A percentile compares a stretch with the other conserved stretches of the same genome.
Evolutionary conservation across 2,329 filamentous ascomycete genomes (phyloP).

Genomic region (Mycosphaerelloides madeirae): DNA sequence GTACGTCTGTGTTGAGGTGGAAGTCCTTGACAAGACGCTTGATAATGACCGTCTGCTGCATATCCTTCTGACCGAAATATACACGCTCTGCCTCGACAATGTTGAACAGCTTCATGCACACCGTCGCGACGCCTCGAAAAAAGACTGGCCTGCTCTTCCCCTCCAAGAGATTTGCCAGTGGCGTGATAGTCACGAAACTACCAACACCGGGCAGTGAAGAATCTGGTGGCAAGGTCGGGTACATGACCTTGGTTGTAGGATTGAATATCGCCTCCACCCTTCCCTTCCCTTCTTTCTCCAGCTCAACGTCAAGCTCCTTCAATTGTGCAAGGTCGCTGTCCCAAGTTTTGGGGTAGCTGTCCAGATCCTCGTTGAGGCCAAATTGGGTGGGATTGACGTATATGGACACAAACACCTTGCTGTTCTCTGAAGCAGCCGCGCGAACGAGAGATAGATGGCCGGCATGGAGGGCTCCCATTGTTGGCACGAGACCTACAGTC

Average conservation of each 20-base stretch:
- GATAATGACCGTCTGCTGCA: slow-evolving; percentile 92
- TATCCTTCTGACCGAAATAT: slow-evolving; percentile 96
- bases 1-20: slow-evolving; percentile 68
- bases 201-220: slow-evolving; percentile 71
- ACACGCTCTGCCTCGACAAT: slow-evolving; percentile 72
- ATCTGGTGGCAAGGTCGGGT: slow-evolving; percentile 72
- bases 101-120: slow-evolving; percentile 92
- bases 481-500: slow-evolving; percentile 83
- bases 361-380: slow-evolving; percentile 79
- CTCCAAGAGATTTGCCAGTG: slow-evolving; percentile 74
- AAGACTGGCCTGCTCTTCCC: slow-evolving; percentile 85
- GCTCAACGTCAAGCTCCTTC: slow-evolving; percentile 62
- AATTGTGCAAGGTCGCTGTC: slow-evolving; percentile 67
- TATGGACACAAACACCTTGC: slow-evolving; percentile 82
- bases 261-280: slow-evolving; percentile 80
- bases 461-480: slow-evolving; percentile 94
- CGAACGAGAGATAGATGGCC: slow-evolving; percentile 85
- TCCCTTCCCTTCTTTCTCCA: slow-evolving; percentile 55
- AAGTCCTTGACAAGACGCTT: slow-evolving; percentile 84
- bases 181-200: slow-evolving; percentile 87
- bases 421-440: slow-evolving; percentile 75
- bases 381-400: slow-evolving; percentile 98
- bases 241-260: slow-evolving; percentile 78
- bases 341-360: slow-evolving; percentile 88
- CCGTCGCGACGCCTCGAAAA: slow-evolving; percentile 91